Evolutionary conservation across 1,284 basidiomycete genomes (phyloP).

Genomic region (Rhodotorula sp.): DNA sequence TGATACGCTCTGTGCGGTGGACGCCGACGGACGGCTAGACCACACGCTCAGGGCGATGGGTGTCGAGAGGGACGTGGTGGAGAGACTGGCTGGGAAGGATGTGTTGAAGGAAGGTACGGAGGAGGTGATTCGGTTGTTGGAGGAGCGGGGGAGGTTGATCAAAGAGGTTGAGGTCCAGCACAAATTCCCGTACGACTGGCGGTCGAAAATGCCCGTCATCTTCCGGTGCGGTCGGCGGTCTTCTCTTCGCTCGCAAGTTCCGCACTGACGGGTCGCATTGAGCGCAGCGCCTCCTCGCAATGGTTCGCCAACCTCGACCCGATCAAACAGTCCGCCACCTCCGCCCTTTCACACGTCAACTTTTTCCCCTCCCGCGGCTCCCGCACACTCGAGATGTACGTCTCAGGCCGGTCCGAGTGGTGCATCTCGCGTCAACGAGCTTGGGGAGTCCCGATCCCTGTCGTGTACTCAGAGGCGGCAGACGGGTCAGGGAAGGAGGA

Average conservation of each 20-base stretch:
- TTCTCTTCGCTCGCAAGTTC: neutral
- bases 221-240: slow-evolving; percentile 61
- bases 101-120: slow-evolving; percentile 72
- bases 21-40: slow-evolving; percentile 72
- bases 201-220: slow-evolving; percentile 88
- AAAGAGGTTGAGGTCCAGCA: slow-evolving; percentile 74
- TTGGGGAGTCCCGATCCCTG: slow-evolving; percentile 97
- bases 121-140: slow-evolving; percentile 65
- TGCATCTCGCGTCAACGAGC: slow-evolving; percentile 97
- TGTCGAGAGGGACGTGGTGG: slow-evolving; percentile 47
- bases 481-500: slow-evolving; percentile 10
- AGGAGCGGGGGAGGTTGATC: slow-evolving; percentile 59
- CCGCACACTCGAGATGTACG: slow-evolving; percentile 79
- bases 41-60: slow-evolving; percentile 57
- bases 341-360: slow-evolving; percentile 67
- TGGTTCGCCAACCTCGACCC: slow-evolving; percentile 93
- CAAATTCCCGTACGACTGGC: slow-evolving; percentile 96
- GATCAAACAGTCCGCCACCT: slow-evolving; percentile 74
- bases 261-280: neutral
- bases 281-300: slow-evolving; percentile 84
- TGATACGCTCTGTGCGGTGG: slow-evolving; percentile 68
- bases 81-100: slow-evolving; percentile 64
- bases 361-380: slow-evolving; percentile 77
- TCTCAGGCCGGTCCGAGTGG: slow-evolving; percentile 91
- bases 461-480: slow-evolving; percentile 68